Percentiles rank a stretch among this genome's conserved stretches.
Conservation (phyloP, 192 early-diverging fungal species). For the Rhizoclosmatium sp. region DNA sequence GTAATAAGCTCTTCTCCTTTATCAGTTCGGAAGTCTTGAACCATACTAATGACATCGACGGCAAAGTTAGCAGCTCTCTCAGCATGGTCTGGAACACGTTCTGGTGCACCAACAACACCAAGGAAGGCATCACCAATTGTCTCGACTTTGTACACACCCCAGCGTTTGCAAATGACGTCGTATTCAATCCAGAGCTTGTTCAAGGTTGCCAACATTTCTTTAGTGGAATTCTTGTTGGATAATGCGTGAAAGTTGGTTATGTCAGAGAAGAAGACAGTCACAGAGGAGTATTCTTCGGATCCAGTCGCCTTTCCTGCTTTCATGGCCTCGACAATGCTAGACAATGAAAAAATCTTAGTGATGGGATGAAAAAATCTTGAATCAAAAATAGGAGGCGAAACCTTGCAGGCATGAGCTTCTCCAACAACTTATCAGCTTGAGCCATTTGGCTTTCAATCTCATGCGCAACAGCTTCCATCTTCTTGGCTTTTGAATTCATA, state of each 20-base stretch:
- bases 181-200: slow-evolving; percentile 44
- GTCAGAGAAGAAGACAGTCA: slow-evolving; percentile 57
- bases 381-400: background rate
- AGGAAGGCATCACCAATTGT: slow-evolving; percentile 52
- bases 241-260: slow-evolving; percentile 52
- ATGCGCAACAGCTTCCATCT: slow-evolving; percentile 39
- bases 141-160: slow-evolving; percentile 57
- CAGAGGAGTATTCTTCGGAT: slow-evolving; percentile 46
- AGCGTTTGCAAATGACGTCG: slow-evolving; percentile 49
- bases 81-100: slow-evolving; percentile 38
- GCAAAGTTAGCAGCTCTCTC: slow-evolving; percentile 40
- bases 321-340: slow-evolving; percentile 43
- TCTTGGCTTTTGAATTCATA: slow-evolving; percentile 43
- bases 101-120: slow-evolving; percentile 35
- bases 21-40: slow-evolving; percentile 40
- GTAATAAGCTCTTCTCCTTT: slow-evolving; percentile 44
- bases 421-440: slow-evolving; percentile 42
- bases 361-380: background rate
- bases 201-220: slow-evolving; percentile 51
- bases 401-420: slow-evolving; percentile 44
- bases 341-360: background rate
- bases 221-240: slow-evolving; percentile 39
- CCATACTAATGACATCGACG: slow-evolving; percentile 47
- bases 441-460: slow-evolving; percentile 41
- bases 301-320: slow-evolving; percentile 48